A percentile compares a stretch with the other conserved stretches of the same genome.
phyloP scores from a whole-genome alignment of 208 protist species.

The Tritrichomonas foetus region DNA sequence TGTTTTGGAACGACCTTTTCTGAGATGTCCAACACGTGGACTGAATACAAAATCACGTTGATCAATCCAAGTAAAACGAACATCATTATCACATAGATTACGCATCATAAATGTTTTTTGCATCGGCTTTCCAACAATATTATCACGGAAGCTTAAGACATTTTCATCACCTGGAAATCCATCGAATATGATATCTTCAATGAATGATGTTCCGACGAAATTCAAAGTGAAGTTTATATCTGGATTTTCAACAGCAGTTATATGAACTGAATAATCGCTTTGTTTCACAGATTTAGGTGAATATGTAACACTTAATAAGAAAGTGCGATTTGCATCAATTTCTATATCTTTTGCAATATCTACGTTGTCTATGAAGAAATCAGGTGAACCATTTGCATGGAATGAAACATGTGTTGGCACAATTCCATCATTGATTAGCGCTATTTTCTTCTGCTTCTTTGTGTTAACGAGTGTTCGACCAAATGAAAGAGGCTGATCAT shows the following conservation, averaged over 20 bases:
- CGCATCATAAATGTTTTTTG: not conserved
- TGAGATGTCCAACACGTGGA: not conserved
- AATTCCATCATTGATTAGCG: not conserved
- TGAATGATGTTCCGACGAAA: not conserved
- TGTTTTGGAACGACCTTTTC: not conserved
- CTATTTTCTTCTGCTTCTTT: not conserved
- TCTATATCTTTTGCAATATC: not conserved
- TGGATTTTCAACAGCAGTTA: not conserved
- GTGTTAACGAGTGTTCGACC: not conserved
- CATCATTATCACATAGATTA: not conserved
- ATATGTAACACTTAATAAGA: not conserved
- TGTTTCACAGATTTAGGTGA: not conserved
- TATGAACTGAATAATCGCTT: not conserved
- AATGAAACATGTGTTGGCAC: not conserved
- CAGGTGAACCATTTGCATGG: not conserved
- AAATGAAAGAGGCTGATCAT: not conserved
- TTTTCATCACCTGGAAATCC: not conserved
- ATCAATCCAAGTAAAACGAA: not conserved
- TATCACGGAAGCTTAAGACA: not conserved
- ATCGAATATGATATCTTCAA: not conserved
- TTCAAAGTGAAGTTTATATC: not conserved
- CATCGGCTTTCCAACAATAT: not conserved
- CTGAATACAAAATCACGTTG: not conserved
- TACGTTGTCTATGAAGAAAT: not conserved
- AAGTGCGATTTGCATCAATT: not conserved